Evolutionary conservation across 208 protist species (phyloP).

Genomic region (Tritrichomonas foetus): DNA sequence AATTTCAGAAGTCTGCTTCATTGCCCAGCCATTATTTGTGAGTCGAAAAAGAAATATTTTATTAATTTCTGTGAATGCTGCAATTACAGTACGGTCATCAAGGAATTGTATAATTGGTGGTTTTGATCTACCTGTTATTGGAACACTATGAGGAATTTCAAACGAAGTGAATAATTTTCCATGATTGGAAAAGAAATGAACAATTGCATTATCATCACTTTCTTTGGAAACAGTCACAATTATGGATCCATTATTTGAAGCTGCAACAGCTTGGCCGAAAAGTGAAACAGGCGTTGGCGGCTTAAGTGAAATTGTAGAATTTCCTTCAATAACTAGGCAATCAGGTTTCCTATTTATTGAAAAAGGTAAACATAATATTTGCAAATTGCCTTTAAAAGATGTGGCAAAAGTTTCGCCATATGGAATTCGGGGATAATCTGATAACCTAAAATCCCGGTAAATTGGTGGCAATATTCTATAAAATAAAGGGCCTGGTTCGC

Average conservation of each 20-base stretch:
- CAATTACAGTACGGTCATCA: neutral
- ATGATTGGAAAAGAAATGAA: neutral
- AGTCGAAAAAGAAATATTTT: neutral
- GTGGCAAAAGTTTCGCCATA: constrained; percentile 1
- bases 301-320: neutral
- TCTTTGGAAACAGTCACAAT: neutral
- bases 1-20: neutral
- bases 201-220: too few relatives aligned
- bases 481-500: neutral
- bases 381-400: neutral
- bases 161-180: neutral
- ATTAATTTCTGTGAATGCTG: neutral
- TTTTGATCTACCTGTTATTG: neutral
- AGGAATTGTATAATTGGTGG: neutral
- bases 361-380: neutral
- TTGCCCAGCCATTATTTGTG: neutral
- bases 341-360: neutral
- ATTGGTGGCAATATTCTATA: neutral
- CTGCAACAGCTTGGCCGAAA: neutral
- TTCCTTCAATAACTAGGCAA: neutral
- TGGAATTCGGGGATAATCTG: neutral
- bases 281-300: neutral
- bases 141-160: neutral
- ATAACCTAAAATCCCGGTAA: too few relatives aligned
- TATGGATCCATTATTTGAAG: neutral